Evolutionary conservation across 208 protist species (phyloP).

Genomic region (Acanthamoeba rhysodes): DNA sequence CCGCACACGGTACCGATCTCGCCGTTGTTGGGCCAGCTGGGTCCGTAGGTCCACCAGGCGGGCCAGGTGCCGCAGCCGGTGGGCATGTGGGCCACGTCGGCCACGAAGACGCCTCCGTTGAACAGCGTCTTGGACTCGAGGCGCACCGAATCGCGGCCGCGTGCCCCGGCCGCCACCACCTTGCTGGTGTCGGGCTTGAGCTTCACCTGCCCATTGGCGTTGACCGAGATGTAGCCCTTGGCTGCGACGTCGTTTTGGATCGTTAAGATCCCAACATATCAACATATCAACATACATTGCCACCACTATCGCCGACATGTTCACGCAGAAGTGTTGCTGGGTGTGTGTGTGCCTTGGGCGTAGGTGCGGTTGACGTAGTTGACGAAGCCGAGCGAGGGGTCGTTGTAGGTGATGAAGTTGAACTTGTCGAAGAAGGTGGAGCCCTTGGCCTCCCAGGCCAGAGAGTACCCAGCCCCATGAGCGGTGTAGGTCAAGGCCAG

Average conservation of each 20-base stretch:
- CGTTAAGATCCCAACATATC: no score
- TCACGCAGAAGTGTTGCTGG: not conserved
- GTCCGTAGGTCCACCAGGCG: conserved; percentile 41
- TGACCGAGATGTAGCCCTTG: not conserved
- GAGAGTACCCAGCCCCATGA: not conserved
- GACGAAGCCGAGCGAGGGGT: not conserved
- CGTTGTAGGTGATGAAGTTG: conserved; percentile 34
- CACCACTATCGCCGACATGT: no score
- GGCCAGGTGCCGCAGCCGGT: conserved; percentile 39
- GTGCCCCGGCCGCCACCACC: not conserved
- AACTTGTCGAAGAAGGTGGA: conserved; percentile 28
- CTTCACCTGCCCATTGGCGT: not conserved
- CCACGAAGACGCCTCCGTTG: not conserved
- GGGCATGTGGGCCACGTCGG: conserved; percentile 36
- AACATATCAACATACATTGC: no score
- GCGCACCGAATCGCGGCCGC: conserved; percentile 4
- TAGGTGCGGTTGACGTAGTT: conserved; percentile 3
- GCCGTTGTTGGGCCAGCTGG: conserved; percentile 17
- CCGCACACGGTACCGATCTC: conserved; percentile 1
- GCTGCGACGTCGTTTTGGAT: no score
- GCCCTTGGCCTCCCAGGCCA: not conserved
- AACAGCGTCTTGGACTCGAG: conserved; percentile 8
- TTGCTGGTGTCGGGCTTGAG: not conserved
- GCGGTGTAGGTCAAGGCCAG: not conserved
- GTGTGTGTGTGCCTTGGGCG: not conserved